A percentile compares a stretch with the other conserved stretches of the same genome.
phyloP scores from a whole-genome alignment of 352 stramenopile species.

The Phytophthora palmivora region DNA sequence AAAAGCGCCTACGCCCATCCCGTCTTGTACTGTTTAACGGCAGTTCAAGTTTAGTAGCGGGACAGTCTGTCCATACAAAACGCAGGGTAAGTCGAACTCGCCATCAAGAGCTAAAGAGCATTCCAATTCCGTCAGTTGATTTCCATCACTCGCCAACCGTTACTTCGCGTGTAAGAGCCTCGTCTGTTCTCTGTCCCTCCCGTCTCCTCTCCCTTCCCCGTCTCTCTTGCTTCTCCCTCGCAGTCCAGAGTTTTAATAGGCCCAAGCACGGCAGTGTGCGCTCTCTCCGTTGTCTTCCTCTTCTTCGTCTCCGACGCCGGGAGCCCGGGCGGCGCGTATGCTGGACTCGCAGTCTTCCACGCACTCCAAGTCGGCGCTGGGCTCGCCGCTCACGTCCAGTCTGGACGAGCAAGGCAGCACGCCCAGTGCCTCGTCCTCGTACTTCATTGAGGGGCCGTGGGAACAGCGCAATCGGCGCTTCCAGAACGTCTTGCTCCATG shows the following conservation, averaged over 20 bases:
- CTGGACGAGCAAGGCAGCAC: conserved; percentile 50
- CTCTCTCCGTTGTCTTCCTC: background rate
- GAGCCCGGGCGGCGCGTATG: conserved; percentile 24
- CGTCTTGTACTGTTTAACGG: conserved; percentile 10
- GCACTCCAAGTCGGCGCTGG: conserved; percentile 55
- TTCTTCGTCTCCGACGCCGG: conserved; percentile 8
- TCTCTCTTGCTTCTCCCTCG: conserved; percentile 24
- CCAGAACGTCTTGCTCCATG: conserved; percentile 84
- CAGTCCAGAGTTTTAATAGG: conserved; percentile 1
- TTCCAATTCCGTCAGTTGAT: background rate
- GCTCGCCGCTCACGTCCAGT: conserved; percentile 49
- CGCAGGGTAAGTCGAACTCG: background rate
- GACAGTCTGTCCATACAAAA: conserved; percentile 14
- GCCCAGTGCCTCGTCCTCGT: conserved; percentile 62
- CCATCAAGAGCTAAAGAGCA: conserved; percentile 25
- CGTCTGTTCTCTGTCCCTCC: conserved; percentile 9
- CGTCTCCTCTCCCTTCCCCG: conserved; percentile 10
- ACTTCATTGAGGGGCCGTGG: conserved; percentile 81
- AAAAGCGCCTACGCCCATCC: conserved; percentile 9
- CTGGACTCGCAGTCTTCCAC: conserved; percentile 59
- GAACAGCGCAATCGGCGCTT: conserved; percentile 81
- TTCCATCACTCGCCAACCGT: background rate
- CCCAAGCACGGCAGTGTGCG: conserved; percentile 1
- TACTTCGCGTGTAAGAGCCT: background rate
- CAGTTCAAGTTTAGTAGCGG: conserved; percentile 12